Evolutionary conservation across 1,284 basidiomycete genomes (phyloP), one percentile per base, ranked within the genome.

Genomic region (Pyrrhoderma noxium): DNA sequence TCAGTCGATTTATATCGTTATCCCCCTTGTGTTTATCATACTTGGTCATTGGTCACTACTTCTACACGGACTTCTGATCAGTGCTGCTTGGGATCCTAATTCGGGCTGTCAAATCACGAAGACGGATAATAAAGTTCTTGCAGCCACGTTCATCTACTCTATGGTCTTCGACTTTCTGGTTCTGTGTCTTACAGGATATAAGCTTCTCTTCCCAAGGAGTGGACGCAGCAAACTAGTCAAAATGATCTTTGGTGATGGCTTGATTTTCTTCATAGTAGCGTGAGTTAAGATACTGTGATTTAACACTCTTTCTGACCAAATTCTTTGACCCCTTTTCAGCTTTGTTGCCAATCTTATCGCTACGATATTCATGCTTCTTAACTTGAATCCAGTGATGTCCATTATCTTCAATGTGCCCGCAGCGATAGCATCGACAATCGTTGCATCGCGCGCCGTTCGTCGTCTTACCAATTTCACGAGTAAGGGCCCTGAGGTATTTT

Each of bases 1-100:
- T 0, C 77, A 83, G 58, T 74, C 71, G 43, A 72, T 69, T 64
- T 82, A 75, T 59, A 72, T 88, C 47, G 71, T 82, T 34, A 52
- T 68, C 4, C 71, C 75, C 11, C 69, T 88, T 7, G 63, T 82
- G 37, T 47, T 73, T 18, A 62, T 88, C 50, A 85, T 85, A 55
- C 68, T 87, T 37, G 85, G 79, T 0, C 85, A 89, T 59, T 89
- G 85, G 85, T 81, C 80, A 3, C 71, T 89, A 39, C 71, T 88
- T 44, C 67, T 88, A n/a, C 85, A 87, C 59, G 85, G 85, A 76
- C 56, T 58, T 40, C 52, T 57, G 25, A 53, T 60, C 41, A 58
- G 52, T 19, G 58, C 47, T 45, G 44, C 49, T 3, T 64, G 55
- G 51, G 18, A 59, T 8, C 54, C 54, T 13, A 54, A 49, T 7